Evolutionary conservation across 176 grass and related monocot genomes (phyloP).

Genomic region (Echinochloa phyllopogon): DNA sequence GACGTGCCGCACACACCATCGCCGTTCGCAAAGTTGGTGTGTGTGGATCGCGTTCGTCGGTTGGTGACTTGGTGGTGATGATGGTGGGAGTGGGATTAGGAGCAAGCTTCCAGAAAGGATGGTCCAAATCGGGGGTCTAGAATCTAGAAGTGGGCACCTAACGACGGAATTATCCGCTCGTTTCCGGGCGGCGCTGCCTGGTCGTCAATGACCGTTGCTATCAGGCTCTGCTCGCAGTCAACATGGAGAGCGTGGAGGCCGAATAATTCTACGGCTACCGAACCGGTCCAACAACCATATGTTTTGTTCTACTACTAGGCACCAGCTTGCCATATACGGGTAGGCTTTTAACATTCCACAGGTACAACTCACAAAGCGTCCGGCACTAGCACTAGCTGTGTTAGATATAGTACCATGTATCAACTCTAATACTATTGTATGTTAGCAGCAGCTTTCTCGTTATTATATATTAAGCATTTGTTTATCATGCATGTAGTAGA

Average conservation of each 20-base stretch:
- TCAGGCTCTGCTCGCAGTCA: slow-evolving; percentile 28
- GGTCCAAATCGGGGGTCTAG: slow-evolving; percentile 35
- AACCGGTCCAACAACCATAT: background rate
- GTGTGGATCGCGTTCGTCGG: background rate
- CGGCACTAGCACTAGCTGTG: background rate
- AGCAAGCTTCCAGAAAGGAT: slow-evolving; percentile 51
- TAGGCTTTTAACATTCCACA: background rate
- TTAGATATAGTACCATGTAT: background rate
- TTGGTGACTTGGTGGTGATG: too few relatives aligned
- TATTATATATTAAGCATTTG: background rate
- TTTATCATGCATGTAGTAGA: background rate
- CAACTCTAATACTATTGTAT: too few relatives aligned
- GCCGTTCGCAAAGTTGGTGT: background rate
- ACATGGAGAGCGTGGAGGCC: slow-evolving; percentile 4
- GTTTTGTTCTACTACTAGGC: background rate
- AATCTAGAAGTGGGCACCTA: slow-evolving; percentile 33
- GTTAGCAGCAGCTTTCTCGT: background rate
- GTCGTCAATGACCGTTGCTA: slow-evolving; percentile 53
- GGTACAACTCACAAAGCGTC: background rate
- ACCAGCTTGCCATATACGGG: background rate
- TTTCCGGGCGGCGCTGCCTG: slow-evolving; percentile 25
- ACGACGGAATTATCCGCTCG: slow-evolving; percentile 30
- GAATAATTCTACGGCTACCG: slow-evolving; percentile 37
- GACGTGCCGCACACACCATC: background rate
- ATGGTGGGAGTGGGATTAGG: background rate